These are phyloP conservation scores for Paratinospora sagittata DNA, from an alignment of 164 flowering plant genomes.

Conservation along the genomic window DNA sequence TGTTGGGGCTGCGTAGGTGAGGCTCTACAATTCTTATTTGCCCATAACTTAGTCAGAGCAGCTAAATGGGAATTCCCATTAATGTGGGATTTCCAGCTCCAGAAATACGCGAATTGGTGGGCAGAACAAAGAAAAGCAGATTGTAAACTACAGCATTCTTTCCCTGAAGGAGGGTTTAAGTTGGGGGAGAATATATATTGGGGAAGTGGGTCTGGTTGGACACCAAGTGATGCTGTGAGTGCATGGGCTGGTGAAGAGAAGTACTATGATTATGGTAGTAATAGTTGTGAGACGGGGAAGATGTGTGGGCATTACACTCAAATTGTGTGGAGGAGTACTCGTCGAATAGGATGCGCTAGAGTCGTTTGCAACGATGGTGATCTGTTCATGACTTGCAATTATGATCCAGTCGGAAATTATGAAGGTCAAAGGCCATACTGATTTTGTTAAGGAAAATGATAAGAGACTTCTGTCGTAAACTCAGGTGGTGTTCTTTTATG, in stretches of 20 bases:
- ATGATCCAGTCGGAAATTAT: slow-evolving; percentile 74
- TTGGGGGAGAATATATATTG: slow-evolving; percentile 84
- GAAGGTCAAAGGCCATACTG: slow-evolving; percentile 56
- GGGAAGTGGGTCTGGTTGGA: slow-evolving; percentile 79
- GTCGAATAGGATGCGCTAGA: slow-evolving; percentile 72
- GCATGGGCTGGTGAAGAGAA: slow-evolving; percentile 80
- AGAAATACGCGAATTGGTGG: slow-evolving; percentile 72
- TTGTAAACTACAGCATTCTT: slow-evolving; percentile 63
- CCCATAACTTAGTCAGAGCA: slow-evolving; percentile 67
- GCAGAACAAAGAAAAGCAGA: slow-evolving; percentile 52
- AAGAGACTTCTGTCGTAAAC: too few relatives aligned
- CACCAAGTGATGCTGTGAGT: slow-evolving; percentile 58
- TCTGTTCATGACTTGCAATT: slow-evolving; percentile 87
- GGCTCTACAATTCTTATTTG: slow-evolving; percentile 49
- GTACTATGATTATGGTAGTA: slow-evolving; percentile 48
- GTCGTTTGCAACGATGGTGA: slow-evolving; percentile 70
- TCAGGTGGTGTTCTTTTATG: too few relatives aligned
- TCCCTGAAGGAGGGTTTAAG: slow-evolving; percentile 39
- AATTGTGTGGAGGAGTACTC: slow-evolving; percentile 71
- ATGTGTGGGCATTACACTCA: slow-evolving; percentile 93
- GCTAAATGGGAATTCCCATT: slow-evolving; percentile 64
- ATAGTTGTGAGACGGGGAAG: slow-evolving; percentile 47
- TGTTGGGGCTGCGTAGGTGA: slow-evolving; percentile 30
- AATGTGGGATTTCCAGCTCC: slow-evolving; percentile 55
- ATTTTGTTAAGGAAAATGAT: too few relatives aligned